Evolutionary conservation across 768 basidiomycete genomes (phyloP).

Genomic region (Russula sp.): DNA sequence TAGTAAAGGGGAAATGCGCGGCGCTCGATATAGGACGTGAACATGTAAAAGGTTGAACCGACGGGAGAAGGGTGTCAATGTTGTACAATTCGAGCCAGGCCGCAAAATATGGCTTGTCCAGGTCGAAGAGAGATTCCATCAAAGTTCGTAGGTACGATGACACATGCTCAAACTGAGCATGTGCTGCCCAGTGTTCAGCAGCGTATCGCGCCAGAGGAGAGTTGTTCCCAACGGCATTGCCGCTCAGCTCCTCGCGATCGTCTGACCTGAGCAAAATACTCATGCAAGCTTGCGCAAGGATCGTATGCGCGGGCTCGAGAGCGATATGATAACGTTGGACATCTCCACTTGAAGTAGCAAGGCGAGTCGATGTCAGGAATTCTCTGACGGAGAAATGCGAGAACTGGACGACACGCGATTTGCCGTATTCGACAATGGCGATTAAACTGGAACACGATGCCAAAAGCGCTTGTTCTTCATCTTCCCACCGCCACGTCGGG

Average conservation of each 20-base stretch:
- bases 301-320: background rate
- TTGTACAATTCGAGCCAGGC: too few relatives aligned
- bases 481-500: background rate
- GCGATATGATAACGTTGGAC: background rate
- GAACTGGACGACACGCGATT: background rate
- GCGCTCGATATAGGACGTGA: too few relatives aligned
- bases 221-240: background rate
- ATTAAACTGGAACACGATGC: background rate
- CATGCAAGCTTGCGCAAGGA: slow-evolving; percentile 1
- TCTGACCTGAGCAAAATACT: background rate
- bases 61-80: too few relatives aligned
- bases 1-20: too few relatives aligned
- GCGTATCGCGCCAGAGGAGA: background rate
- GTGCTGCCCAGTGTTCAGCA: background rate
- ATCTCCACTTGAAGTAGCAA: background rate
- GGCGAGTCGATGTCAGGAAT: slow-evolving; percentile 1
- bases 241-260: background rate
- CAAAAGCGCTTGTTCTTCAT: background rate
- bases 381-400: background rate
- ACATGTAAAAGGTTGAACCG: too few relatives aligned
- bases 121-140: too few relatives aligned
- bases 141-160: too few relatives aligned
- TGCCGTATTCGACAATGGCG: background rate
- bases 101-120: too few relatives aligned
- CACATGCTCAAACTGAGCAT: too few relatives aligned